Base-by-base conservation (phyloP, 1,284 basidiomycete genomes). In the Malassezia furfur region DNA sequence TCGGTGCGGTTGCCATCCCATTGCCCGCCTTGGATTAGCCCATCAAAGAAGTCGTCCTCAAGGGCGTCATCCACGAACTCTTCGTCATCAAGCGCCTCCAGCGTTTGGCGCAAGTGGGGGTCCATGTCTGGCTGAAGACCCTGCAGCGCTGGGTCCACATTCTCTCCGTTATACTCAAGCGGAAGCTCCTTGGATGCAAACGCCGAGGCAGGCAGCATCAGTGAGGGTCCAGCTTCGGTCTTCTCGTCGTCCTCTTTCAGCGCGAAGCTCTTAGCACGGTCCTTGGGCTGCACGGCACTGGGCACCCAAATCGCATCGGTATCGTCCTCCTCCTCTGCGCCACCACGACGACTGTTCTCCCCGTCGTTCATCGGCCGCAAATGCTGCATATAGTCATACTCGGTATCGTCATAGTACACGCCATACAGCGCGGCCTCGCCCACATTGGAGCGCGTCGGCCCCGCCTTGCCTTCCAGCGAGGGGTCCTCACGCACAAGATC, bases 371-470 rank as follows among this genome's bases (percentile, higher is more conserved):
- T 66, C 5, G 67, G 59, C 8, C 70, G 63, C 28, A 99, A 80
- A 77, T 99, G 94, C 77, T 93, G 86, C 88, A 96, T 93, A 79
- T 99, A 99, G 76, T 99, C 88, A 78, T 99, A 99, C 54, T 88
- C 82, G n/a, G 88, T 88, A 72, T 99, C 93, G 77, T 98, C 91
- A 78, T 83, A 98, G 77, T 90, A 91, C 70, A 99, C 79, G 10
- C 91, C 93, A 75, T 96, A 94, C 22, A 83, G 74, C 4, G 88
- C 80, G 0, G 94, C 94, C 78, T 98, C 88, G 54, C 91, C 94
- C 58, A 80, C 77, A 50, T 80, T 80, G 43, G 17, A 21, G 2
- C 66, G 52, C 37, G 61, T 46, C 44, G 57, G 55, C 54, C 59
- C 57, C 25, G 45, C 54, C 40, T 62, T 54, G 45, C 85, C 83